phyloP scores from a whole-genome alignment of 2,329 filamentous ascomycete species.

The Paecilomyces fulvus region DNA sequence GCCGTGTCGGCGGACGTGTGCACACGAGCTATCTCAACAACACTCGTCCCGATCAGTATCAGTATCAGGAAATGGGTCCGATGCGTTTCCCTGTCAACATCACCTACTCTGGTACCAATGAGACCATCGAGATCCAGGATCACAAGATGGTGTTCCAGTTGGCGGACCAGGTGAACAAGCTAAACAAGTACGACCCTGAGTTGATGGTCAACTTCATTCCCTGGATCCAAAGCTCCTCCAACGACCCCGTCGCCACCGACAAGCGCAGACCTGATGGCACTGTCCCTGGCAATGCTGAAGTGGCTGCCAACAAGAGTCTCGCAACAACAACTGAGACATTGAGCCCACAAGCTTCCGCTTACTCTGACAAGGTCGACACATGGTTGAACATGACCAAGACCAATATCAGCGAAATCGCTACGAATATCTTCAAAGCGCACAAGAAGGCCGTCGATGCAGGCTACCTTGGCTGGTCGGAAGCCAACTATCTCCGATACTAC shows the following conservation, averaged over 20 bases:
- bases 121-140: constrained; percentile 35
- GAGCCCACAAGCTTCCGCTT: not conserved
- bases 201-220: constrained; percentile 36
- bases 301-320: constrained; percentile 30
- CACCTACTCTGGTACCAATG: constrained; percentile 33
- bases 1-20: constrained; percentile 36
- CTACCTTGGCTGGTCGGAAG: constrained; percentile 58
- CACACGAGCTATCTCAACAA: constrained; percentile 37
- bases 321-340: not conserved
- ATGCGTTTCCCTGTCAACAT: constrained; percentile 38
- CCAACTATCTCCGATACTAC: constrained; percentile 53
- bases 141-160: constrained; percentile 38
- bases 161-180: constrained; percentile 31
- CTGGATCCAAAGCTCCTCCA: constrained; percentile 37
- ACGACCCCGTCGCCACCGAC: constrained; percentile 46
- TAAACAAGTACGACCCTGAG: constrained; percentile 28
- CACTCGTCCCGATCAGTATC: constrained; percentile 25
- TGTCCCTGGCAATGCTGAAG: constrained; percentile 45
- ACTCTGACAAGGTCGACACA: not conserved
- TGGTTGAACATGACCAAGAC: not conserved
- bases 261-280: constrained; percentile 44
- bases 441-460: constrained; percentile 46
- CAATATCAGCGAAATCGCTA: constrained; percentile 21
- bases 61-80: constrained; percentile 37
- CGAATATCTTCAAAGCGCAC: constrained; percentile 41